Evolutionary conservation across 345 rosid genomes (phyloP).

Genomic region (Gossypium rotundifolium): DNA sequence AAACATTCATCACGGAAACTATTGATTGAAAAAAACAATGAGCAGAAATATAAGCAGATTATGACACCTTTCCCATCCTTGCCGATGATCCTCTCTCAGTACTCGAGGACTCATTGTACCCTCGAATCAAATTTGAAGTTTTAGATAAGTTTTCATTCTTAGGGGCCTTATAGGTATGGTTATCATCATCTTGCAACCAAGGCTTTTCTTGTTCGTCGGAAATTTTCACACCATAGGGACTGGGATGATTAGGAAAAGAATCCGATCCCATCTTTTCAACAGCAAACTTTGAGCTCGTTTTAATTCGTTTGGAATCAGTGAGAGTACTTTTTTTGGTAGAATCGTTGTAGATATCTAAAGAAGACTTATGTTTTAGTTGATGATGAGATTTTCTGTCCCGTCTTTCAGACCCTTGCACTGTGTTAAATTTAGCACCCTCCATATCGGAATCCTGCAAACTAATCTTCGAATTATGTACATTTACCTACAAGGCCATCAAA

Average conservation of each 20-base stretch:
- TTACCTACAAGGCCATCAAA: constrained; percentile 36
- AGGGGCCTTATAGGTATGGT: constrained; percentile 24
- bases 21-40: not conserved
- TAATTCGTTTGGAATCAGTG: constrained; percentile 26
- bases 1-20: not conserved
- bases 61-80: constrained; percentile 39
- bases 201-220: constrained; percentile 28
- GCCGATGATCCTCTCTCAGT: constrained; percentile 36
- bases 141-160: constrained; percentile 34
- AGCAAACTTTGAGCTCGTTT: constrained; percentile 36
- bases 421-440: constrained; percentile 32
- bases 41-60: not conserved
- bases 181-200: constrained; percentile 29
- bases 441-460: constrained; percentile 33
- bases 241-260: constrained; percentile 30
- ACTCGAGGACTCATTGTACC: constrained; percentile 32
- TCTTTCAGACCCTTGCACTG: constrained; percentile 35
- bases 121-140: constrained; percentile 36
- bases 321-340: constrained; percentile 35
- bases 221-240: constrained; percentile 23
- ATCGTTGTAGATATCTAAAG: constrained; percentile 34
- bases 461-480: constrained; percentile 39
- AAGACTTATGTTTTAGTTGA: constrained; percentile 37
- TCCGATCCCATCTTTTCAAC: constrained; percentile 42
- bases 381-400: constrained; percentile 32